Evolutionary conservation across 139 green algal species (phyloP), one percentile per base, ranked within the genome.

Genomic region (Chlorella sp.): DNA sequence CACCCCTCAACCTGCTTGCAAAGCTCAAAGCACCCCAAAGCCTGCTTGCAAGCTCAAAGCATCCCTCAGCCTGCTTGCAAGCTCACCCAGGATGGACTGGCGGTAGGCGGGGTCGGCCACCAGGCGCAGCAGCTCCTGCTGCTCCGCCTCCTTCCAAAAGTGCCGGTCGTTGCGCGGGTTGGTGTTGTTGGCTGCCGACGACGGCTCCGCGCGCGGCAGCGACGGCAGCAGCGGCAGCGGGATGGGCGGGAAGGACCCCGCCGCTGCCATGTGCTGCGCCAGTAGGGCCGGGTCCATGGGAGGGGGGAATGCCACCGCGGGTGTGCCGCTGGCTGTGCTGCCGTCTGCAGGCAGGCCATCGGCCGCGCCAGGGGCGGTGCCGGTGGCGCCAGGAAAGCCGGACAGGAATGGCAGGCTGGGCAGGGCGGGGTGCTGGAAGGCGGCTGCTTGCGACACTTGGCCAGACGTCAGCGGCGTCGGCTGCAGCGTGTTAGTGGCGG

Each of bases 121-220:
- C 34, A 90, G 54, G 2, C 68, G 75, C 58, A 90, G 68, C 48
- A 90, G 72, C 82, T 90, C 76, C 76, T 88, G 76, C 69, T 88
- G 83, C 62, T 90, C 83, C 20, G 78, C 68, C 58, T 76, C 51
- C 46, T 87, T 90, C 87, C 87, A 90, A 60, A 90, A 90, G 38
- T 82, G 76, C 22, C 83, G 76, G 81, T 90, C 83, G 22, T 90
- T 88, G 20, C 54, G 58, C 2, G 87, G 87, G 65, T 58, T 56
- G 32, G 72, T 46, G 44, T 16, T 36, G 8, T 51, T n/a, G 36
- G 48, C 58, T 9, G 38, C 58, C 17, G 76, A 60, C 5, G 38
- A 38, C 38, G n/a, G 30, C 13, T 38, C 38, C 26, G 40, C 28
- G 7, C 38, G 58, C 32, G 38, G 38, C 28, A 83, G 28, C 43